phyloP scores from a whole-genome alignment of 495 filamentous ascomycete genomes.

The Hypoxylon lienhwacheense region DNA sequence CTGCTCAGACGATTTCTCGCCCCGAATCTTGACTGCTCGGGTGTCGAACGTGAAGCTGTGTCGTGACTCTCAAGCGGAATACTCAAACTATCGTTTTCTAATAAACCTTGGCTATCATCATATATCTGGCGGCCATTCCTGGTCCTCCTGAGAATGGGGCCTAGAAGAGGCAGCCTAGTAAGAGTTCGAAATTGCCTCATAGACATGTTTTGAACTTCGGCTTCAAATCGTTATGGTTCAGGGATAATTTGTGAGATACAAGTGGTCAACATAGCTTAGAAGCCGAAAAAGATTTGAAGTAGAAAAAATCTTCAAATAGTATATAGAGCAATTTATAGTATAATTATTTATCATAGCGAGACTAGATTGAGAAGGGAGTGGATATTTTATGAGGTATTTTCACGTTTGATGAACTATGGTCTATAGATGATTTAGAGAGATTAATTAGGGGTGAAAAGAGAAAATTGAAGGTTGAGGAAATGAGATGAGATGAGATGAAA shows the following conservation, averaged over 20 bases:
- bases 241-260: background rate
- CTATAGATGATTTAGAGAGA: too few species aligned
- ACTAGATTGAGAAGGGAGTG: too few species aligned
- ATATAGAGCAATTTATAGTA: too few species aligned
- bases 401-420: too few species aligned
- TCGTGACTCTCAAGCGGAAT: conserved; percentile 28
- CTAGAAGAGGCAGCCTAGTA: conserved; percentile 14
- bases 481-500: too few species aligned
- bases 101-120: conserved; percentile 29
- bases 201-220: too few species aligned
- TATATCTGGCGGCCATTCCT: background rate
- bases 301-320: too few species aligned
- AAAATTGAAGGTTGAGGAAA: too few species aligned
- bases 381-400: too few species aligned
- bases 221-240: background rate
- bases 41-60: conserved; percentile 6
- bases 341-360: too few species aligned
- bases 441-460: too few species aligned
- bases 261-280: background rate
- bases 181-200: conserved; percentile 3
- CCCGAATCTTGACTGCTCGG: background rate
- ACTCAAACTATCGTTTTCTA: conserved; percentile 33
- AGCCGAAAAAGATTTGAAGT: too few species aligned
- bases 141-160: conserved; percentile 8
- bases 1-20: background rate